These are phyloP conservation scores for Strigomonas galati DNA, from an alignment of 208 protist genomes.

Conservation along the genomic window DNA sequence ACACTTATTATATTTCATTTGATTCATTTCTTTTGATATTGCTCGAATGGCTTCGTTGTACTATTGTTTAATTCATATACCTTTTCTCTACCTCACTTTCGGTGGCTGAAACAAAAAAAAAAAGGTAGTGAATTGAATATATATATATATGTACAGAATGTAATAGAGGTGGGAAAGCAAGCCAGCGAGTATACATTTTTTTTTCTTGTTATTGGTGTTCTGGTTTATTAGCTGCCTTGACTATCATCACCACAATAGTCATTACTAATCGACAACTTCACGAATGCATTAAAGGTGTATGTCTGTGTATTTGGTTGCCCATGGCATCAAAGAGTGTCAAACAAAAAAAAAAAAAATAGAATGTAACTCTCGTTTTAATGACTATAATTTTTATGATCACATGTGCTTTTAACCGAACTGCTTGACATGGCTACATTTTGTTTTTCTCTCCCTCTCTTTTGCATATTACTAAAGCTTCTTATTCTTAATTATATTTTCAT, in stretches of 20 bases:
- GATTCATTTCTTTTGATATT: slow-evolving; percentile 10
- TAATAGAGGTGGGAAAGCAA: too few relatives aligned
- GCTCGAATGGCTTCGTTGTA: neutral
- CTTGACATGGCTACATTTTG: neutral
- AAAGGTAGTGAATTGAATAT: neutral
- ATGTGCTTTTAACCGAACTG: neutral
- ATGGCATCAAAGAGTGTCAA: too few relatives aligned
- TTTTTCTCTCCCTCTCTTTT: slow-evolving; percentile 2
- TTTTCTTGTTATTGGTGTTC: slow-evolving; percentile 10
- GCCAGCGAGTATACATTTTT: too few relatives aligned
- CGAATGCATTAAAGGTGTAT: neutral
- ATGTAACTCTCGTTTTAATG: neutral
- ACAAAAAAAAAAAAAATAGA: too few relatives aligned
- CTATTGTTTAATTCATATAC: neutral
- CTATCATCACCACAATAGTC: too few relatives aligned
- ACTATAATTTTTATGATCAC: neutral
- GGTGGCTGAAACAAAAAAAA: neutral
- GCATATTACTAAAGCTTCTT: neutral
- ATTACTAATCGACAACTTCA: too few relatives aligned
- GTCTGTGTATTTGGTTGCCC: slow-evolving; percentile 7
- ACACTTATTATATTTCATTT: slow-evolving; percentile 5
- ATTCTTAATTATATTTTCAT: neutral
- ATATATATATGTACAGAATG: neutral
- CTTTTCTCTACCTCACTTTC: neutral
- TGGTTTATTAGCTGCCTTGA: slow-evolving; percentile 20